A percentile compares a stretch with the other conserved stretches of the same genome.
These are phyloP conservation scores for Desmodesmus armatus DNA, from an alignment of 139 green algal species.

Conservation along the genomic window DNA sequence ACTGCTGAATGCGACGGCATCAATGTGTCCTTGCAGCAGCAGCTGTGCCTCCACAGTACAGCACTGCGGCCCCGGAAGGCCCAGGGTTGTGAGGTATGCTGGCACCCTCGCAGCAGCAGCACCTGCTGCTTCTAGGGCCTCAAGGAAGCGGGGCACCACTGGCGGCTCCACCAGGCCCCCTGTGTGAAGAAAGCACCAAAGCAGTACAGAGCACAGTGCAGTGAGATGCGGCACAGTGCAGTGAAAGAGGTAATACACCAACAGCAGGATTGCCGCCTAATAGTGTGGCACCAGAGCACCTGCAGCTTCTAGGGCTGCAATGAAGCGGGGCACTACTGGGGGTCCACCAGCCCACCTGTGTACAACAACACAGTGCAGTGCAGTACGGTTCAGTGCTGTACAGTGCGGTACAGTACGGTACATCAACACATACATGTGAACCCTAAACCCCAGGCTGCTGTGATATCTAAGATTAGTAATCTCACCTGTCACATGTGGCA, in stretches of 20 bases:
- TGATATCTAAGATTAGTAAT: too few relatives aligned
- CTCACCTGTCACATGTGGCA: constrained; percentile 74
- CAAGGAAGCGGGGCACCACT: constrained; percentile 79
- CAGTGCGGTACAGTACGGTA: too few relatives aligned
- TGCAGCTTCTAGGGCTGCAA: neutral
- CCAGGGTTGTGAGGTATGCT: constrained; percentile 73
- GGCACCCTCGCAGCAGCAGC: constrained; percentile 55
- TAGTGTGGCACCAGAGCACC: too few relatives aligned
- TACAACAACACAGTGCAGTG: too few relatives aligned
- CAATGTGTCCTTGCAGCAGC: constrained; percentile 64
- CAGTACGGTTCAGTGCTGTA: too few relatives aligned
- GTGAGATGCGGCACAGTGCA: too few relatives aligned
- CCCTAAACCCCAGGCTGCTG: neutral
- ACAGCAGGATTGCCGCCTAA: too few relatives aligned
- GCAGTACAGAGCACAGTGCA: neutral
- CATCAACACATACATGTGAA: too few relatives aligned
- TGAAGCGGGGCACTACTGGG: neutral
- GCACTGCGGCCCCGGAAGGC: constrained; percentile 31
- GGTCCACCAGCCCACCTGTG: neutral
- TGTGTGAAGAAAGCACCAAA: constrained; percentile 4
- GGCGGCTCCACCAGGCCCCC: constrained; percentile 74
- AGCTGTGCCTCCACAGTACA: constrained; percentile 59
- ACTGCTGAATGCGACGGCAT: constrained; percentile 73
- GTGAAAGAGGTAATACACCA: too few relatives aligned
- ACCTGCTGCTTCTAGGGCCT: constrained; percentile 63